A percentile compares a stretch with the other conserved stretches of the same genome.
Evolutionary conservation across 1,139 yeast species (phyloP).

Genomic region (Nakaseomyces nivariensis): DNA sequence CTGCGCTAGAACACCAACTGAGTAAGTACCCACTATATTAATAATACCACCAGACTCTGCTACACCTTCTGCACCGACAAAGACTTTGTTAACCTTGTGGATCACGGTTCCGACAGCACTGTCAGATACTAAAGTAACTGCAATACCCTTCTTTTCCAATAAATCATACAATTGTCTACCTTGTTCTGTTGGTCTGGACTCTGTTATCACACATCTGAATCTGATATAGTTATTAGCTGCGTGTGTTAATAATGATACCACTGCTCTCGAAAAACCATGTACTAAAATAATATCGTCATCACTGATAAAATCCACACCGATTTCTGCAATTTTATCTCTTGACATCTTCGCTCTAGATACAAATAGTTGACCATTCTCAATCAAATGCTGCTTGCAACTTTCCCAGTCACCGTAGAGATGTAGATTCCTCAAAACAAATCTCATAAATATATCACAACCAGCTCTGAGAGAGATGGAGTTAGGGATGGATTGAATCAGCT

Average conservation of each 20-base stretch:
- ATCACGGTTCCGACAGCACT: slow-evolving; percentile 90
- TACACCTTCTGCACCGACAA: slow-evolving; percentile 98
- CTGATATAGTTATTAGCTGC: slow-evolving; percentile 71
- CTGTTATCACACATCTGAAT: slow-evolving; percentile 86
- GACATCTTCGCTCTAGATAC: slow-evolving; percentile 88
- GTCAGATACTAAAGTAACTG: slow-evolving; percentile 83
- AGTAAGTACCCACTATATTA: slow-evolving; percentile 91
- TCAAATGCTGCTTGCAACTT: slow-evolving; percentile 78
- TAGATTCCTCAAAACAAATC: slow-evolving; percentile 84
- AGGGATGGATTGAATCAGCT: slow-evolving; percentile 66
- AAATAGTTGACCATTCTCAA: slow-evolving; percentile 87
- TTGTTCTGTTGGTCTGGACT: slow-evolving; percentile 77
- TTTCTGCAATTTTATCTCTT: slow-evolving; percentile 76
- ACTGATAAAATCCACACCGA: slow-evolving; percentile 79
- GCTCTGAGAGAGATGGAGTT: slow-evolving; percentile 91
- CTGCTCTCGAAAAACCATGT: slow-evolving; percentile 90
- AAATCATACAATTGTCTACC: slow-evolving; percentile 69
- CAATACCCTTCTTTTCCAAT: slow-evolving; percentile 71
- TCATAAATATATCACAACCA: slow-evolving; percentile 92
- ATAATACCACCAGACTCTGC: slow-evolving; percentile 98
- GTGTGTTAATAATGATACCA: slow-evolving; percentile 57
- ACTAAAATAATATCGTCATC: slow-evolving; percentile 89
- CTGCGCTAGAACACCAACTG: slow-evolving; percentile 86
- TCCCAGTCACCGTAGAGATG: slow-evolving; percentile 93
- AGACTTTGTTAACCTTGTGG: slow-evolving; percentile 82